Percentiles rank a stretch among this genome's conserved stretches.
These are phyloP conservation scores for Thermochaetoides thermophila DNA, from an alignment of 495 filamentous ascomycete species.

Conservation along the genomic window DNA sequence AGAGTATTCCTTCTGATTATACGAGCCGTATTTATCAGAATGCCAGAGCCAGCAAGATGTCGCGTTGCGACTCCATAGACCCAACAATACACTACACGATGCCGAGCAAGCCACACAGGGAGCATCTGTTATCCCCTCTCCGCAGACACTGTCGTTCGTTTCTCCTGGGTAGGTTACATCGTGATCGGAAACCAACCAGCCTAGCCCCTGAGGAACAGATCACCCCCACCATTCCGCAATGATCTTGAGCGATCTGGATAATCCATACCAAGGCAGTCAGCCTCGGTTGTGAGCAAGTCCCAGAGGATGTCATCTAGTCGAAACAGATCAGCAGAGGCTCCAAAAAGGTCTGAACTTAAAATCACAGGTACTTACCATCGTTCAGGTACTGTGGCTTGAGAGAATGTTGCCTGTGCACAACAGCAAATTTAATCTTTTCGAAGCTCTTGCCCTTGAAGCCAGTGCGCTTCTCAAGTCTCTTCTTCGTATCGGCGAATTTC, in stretches of 20 bases:
- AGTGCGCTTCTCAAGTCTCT: constrained; percentile 74
- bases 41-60: no score
- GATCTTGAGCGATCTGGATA: constrained; percentile 57
- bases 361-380: constrained; percentile 53
- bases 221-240: constrained; percentile 36
- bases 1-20: no score
- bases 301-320: constrained; percentile 64
- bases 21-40: no score
- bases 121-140: no score
- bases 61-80: no score
- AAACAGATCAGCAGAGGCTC: constrained; percentile 6
- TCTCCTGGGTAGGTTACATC: no score
- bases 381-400: constrained; percentile 66
- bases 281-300: constrained; percentile 48
- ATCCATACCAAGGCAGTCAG: constrained; percentile 80
- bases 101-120: no score
- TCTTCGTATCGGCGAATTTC: constrained; percentile 77
- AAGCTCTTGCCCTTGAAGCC: constrained; percentile 96
- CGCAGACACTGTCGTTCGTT: no score
- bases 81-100: no score
- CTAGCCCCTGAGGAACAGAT: constrained; percentile 40
- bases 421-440: constrained; percentile 94
- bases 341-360: neutral
- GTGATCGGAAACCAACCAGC: no score
- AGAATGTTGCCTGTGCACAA: constrained; percentile 53